Base-by-base conservation (phyloP, 768 basidiomycete genomes). In the Trametes villosa region DNA sequence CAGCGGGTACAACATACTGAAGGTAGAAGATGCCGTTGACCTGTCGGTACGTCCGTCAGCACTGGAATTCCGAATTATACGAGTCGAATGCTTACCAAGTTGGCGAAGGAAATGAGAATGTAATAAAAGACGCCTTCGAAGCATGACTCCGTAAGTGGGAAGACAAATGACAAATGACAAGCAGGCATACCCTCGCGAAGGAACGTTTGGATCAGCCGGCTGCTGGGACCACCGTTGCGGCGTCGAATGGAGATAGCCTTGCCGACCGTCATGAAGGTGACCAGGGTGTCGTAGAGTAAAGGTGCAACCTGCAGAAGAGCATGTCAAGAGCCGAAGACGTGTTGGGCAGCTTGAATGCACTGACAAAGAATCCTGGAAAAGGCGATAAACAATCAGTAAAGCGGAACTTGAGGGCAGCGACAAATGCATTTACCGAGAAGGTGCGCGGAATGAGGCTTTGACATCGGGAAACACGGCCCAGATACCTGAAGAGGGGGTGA, bases 11-110 rank as follows among this genome's bases (percentile, higher is more conserved):
- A n/a, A n/a, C n/a, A n/a, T 65, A 90, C 89, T 92, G 91, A n/a
- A 92, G 81, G 72, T 92, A 92, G 71, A 92, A 92, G 34, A 92
- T 87, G 42, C 91, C 91, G 64, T 92, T 92, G 70, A 92, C 85
- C 80, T 81, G 26, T 57, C 9, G 26, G 12, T 20, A 30, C 52
- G 15, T 50, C 1, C n/a, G 2, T 9, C n/a, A 9, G 4, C 7
- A 9, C 13, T 13, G 12, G 8, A 4, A 6, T 38, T n/a, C 12
- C 12, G 9, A 3, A 26, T 2, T 7, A n/a, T 9, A 17, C 1
- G 36, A 17, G 4, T 4, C 5, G 4, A 5, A 24, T 9, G 67
- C 78, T 61, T 55, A 81, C 81, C 78, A 93, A 76, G 76, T 93
- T 93, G 48, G 91, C 91, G 51, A 92, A 85, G n/a, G 91, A 92